These are phyloP conservation scores for Dissophora ornata DNA, from an alignment of 192 early-diverging fungal species.

Conservation along the genomic window DNA sequence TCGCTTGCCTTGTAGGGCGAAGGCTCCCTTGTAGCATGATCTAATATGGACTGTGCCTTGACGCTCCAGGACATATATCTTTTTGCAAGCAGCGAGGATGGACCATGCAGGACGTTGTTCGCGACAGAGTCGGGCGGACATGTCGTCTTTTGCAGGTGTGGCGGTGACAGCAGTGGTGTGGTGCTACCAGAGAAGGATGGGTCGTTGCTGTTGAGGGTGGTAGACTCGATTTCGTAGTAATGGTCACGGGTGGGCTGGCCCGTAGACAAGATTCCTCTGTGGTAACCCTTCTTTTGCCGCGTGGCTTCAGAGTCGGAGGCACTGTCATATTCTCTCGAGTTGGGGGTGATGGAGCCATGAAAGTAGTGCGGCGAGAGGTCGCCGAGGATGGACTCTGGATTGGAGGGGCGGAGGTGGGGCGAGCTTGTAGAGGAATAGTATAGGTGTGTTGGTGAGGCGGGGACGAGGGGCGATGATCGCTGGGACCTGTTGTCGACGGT, in stretches of 20 bases:
- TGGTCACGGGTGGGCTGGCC: slow-evolving; percentile 35
- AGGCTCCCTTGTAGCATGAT: slow-evolving; percentile 24
- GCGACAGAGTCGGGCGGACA: slow-evolving; percentile 21
- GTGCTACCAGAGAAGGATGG: slow-evolving; percentile 50
- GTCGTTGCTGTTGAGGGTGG: slow-evolving; percentile 46
- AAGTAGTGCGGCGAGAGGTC: slow-evolving; percentile 50
- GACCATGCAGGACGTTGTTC: slow-evolving; percentile 39
- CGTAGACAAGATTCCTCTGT: slow-evolving; percentile 36
- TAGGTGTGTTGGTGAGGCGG: slow-evolving; percentile 46
- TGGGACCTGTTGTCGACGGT: slow-evolving; percentile 44
- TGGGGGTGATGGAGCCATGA: slow-evolving; percentile 37
- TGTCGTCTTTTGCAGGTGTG: neutral
- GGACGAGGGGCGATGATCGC: slow-evolving; percentile 44
- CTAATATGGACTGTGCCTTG: slow-evolving; percentile 51
- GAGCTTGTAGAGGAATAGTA: slow-evolving; percentile 40
- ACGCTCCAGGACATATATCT: slow-evolving; percentile 49
- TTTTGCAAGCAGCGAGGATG: slow-evolving; percentile 27
- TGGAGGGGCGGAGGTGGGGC: slow-evolving; percentile 42
- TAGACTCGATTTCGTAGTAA: slow-evolving; percentile 51
- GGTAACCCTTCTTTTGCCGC: slow-evolving; percentile 39
- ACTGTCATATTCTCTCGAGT: slow-evolving; percentile 48
- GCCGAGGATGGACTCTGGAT: slow-evolving; percentile 44
- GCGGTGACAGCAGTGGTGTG: slow-evolving; percentile 33
- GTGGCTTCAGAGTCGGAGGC: slow-evolving; percentile 47
- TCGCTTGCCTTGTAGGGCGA: slow-evolving; percentile 13